These are phyloP conservation scores for Trichoderma gamsii DNA, from an alignment of 495 filamentous ascomycete genomes.

Conservation along the genomic window DNA sequence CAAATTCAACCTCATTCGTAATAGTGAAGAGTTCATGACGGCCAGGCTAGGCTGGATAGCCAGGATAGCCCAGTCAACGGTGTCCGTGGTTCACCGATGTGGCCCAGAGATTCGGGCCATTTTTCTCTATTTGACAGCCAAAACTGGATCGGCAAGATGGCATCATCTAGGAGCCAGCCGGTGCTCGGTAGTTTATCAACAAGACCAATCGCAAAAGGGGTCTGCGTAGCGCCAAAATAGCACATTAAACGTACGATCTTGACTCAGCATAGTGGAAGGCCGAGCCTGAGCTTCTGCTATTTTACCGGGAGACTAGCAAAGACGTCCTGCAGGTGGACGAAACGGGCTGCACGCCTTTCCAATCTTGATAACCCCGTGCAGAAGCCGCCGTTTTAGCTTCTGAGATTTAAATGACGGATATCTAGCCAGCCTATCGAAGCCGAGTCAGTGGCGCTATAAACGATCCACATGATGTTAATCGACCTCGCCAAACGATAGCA, in stretches of 20 bases:
- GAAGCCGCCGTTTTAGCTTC: neutral
- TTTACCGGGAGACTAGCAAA: neutral
- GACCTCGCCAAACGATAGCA: too few relatives aligned
- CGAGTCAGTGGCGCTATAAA: slow-evolving; percentile 12
- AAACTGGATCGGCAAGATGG: too few relatives aligned
- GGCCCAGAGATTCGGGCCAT: neutral
- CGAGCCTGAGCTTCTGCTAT: neutral
- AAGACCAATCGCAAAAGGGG: neutral
- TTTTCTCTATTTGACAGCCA: too few relatives aligned
- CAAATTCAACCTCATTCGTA: neutral
- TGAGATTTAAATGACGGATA: neutral
- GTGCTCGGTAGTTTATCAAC: too few relatives aligned
- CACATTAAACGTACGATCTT: neutral
- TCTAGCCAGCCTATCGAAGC: neutral
- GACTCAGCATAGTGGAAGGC: too few relatives aligned
- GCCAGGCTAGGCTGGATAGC: neutral
- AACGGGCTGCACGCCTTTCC: slow-evolving; percentile 1
- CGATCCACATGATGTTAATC: neutral
- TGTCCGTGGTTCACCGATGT: neutral
- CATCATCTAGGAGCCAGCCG: too few relatives aligned
- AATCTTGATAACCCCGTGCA: neutral
- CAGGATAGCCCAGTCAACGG: neutral
- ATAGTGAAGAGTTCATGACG: neutral
- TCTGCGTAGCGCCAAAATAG: neutral
- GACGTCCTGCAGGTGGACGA: neutral